Evolutionary conservation across 768 basidiomycete species (phyloP), one percentile per base, ranked within the genome.

Genomic region (Boletus sensibilis): DNA sequence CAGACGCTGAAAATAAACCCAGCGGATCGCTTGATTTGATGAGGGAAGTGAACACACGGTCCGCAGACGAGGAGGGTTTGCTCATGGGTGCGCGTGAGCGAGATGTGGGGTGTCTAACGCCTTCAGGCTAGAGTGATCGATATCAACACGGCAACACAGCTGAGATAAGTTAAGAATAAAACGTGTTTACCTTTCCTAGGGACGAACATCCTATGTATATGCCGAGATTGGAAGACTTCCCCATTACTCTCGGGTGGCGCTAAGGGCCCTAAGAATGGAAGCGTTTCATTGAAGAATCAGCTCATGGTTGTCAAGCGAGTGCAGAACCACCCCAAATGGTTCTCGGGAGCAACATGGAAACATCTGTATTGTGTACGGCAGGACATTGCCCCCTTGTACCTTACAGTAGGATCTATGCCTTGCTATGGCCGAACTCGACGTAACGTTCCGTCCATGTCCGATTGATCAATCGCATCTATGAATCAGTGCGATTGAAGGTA

Each of bases 391-490:
- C 35, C 21, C 11, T 23, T 31, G n/a, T 12, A 29, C 27, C 14
- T 37, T 25, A 29, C 7, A 29, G 6, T 29, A 38, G 6, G 1
- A 21, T 10, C 50, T 64, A 59, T 51, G 13, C 29, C 50, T 60
- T 58, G 25, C 16, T 38, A 29, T 53, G 56, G 23, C 38, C 35
- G 40, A 69, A 55, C 57, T 69, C 69, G 25, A 69, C 60, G 31
- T 56, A 71, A 41, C 68, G 68, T 44, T 69, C 68, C 23, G 51
- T 49, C 69, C 69, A 69, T 25, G 69, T 64, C 38, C 33, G 40
- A 48, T 38, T 66, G 47, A 57, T 53, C 25, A 69, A 25, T 42
- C 57, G 62, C 16, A 56, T 61, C 68, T 69, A 47, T 29, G 27
- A 29, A 29, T 29, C 27, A 29, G 27, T 29, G 27, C 8, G 27